A percentile compares a stretch with the other conserved stretches of the same genome.
These are phyloP conservation scores for Halophytophthora polymorphica DNA, from an alignment of 352 stramenopile species.

Conservation along the genomic window DNA sequence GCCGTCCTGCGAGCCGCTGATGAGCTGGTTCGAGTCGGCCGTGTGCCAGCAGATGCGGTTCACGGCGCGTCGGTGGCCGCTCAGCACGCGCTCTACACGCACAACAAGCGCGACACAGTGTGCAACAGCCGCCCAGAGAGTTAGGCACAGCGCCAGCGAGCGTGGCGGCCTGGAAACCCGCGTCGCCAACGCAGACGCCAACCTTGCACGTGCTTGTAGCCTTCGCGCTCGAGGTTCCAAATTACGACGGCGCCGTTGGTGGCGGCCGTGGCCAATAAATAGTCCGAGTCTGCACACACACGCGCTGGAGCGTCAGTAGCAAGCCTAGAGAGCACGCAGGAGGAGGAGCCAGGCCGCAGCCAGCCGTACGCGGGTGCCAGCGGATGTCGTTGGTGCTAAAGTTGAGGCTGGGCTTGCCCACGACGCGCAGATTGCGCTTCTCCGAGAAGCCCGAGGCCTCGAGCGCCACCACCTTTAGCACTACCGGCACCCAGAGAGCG, in stretches of 20 bases:
- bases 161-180: neutral
- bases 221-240: constrained; percentile 86
- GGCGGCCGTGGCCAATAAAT: constrained; percentile 78
- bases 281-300: constrained; percentile 59
- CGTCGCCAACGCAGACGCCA: no score
- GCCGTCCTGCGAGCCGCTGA: constrained; percentile 85
- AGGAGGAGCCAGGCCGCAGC: neutral
- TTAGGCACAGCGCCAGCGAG: neutral
- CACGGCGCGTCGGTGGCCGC: constrained; percentile 75
- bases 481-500: constrained; percentile 18
- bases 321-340: neutral
- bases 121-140: neutral
- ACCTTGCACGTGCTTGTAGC: constrained; percentile 88
- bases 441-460: constrained; percentile 75
- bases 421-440: constrained; percentile 79
- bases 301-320: neutral
- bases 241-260: constrained; percentile 86
- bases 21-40: constrained; percentile 71
- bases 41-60: constrained; percentile 90
- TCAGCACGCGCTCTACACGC: constrained; percentile 67
- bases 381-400: constrained; percentile 90
- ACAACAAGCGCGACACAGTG: neutral
- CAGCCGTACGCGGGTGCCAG: constrained; percentile 78
- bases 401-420: constrained; percentile 78
- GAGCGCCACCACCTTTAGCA: constrained; percentile 83